Evolutionary conservation across 2,329 filamentous ascomycete species (phyloP), one percentile per base, ranked within the genome.

Genomic region (Pseudonectria buxi): DNA sequence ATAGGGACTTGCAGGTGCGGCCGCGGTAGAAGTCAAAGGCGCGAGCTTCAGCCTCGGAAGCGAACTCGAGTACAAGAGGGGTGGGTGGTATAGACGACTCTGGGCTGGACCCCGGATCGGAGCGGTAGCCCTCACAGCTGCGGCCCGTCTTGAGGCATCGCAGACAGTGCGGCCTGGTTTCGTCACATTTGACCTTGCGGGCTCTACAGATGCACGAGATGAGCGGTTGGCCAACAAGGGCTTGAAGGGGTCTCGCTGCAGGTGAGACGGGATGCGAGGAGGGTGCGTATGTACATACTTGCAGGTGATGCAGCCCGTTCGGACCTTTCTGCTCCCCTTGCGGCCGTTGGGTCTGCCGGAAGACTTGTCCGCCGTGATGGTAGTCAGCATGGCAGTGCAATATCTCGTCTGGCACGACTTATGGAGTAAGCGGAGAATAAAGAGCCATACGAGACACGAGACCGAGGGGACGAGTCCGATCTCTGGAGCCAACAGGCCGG

Each of bases 141-240:
- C 74, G 65, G 10, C 74, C 72, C 3, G 73, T 76, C 37, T 67
- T 71, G 24, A 63, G 65, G 47, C 74, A 78, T 37, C 71, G 67
- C 25, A 65, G 54, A 44, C 74, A 78, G 26, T 54, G 58, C 2
- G 73, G 73, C 37, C 70, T 74, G 13, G 54, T 57, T 54, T 77
- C 73, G 43, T 75, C 72, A 50, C 73, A 78, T 51, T 76, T 76
- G 35, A 76, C 67, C 37, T 72, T 70, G 33, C 72, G 68, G 24
- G 72, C 65, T 54, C 71, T 75, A 35, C 10, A 13, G 22, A 9
- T 14, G 2, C 30, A 27, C 30, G 40, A 38, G 34, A 26, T 32
- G 27, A 13, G 7, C 15, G 2, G 24, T 25, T 15, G n/a, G 24
- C n/a, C 26, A 28, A n/a, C 27, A 24, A 10, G 27, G 28, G 26